Conservation (phyloP, 352 stramenopile species). For the Thraustochytrium aureum region DNA sequence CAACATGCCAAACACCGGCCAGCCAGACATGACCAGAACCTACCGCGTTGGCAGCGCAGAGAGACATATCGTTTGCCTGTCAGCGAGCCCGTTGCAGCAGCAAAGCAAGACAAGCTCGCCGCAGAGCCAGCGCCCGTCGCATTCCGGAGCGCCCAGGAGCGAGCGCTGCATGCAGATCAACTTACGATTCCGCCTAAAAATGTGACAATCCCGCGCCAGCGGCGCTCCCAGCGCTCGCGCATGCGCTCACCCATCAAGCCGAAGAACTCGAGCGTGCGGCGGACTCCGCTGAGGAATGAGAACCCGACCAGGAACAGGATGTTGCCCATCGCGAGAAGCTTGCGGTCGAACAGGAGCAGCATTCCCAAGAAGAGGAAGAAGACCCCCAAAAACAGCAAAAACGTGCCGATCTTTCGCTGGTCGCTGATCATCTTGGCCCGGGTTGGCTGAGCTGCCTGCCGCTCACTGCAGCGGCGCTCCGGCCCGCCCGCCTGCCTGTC, state of each 20-base stretch:
- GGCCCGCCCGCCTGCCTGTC: too few relatives aligned
- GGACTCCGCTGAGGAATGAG: conserved; percentile 74
- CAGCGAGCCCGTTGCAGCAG: too few relatives aligned
- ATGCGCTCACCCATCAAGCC: conserved; percentile 57
- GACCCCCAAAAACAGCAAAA: conserved; percentile 76
- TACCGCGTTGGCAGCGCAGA: too few relatives aligned
- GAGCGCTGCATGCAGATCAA: too few relatives aligned
- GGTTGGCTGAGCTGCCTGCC: too few relatives aligned
- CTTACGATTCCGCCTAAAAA: conserved; percentile 73
- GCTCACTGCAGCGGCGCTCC: too few relatives aligned
- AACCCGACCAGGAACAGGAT: conserved; percentile 79
- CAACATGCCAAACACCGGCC: conserved; percentile 76
- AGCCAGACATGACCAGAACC: conserved; percentile 74
- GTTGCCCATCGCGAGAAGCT: conserved; percentile 77
- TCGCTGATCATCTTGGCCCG: conserved; percentile 67
- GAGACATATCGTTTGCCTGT: too few relatives aligned
- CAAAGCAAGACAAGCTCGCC: too few relatives aligned
- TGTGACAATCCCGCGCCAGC: conserved; percentile 78
- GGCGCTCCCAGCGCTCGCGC: conserved; percentile 66
- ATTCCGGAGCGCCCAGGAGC: too few relatives aligned
- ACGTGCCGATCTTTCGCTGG: conserved; percentile 81
- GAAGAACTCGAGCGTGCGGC: conserved; percentile 79
- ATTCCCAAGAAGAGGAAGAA: conserved; percentile 77
- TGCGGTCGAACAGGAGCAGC: conserved; percentile 79
- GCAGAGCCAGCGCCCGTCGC: too few relatives aligned